Evolutionary conservation across 306 rosid genomes (phyloP), one percentile per base, ranked within the genome.

Genomic region (Malus fusca): DNA sequence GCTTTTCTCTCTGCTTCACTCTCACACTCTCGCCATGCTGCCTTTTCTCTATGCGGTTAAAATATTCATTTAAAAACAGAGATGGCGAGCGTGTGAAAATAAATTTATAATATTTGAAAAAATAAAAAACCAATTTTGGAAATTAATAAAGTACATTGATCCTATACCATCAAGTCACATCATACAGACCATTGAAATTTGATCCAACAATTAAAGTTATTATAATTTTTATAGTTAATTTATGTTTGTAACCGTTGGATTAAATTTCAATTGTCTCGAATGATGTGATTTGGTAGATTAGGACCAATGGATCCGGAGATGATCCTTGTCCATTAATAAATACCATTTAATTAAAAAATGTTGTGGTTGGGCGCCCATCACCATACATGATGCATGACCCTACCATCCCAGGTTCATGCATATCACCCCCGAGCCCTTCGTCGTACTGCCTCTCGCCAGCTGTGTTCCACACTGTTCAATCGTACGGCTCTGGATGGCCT

Each of bases 361-460:
- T 62, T 73, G 77, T 72, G 51, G 63, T 25, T 48, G 25, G 3
- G 5, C 74, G 6, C n/a, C 21, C 28, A 61, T 11, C 69, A 52
- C 59, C 79, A 68, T 77, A 15, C 75, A 80, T 69, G 78, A 18
- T 11, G 65, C 77, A 73, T 79, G 84, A 73, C 25, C 76, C 67
- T 77, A n/a, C 63, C 48, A 53, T 77, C 22, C 19, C 5, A 11
- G 42, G 68, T 71, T 63, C 87, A 52, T 61, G 69, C 71, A 58
- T 58, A 40, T 30, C 73, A 80, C 52, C 76, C 77, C 31, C 3
- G 65, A 11, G 31, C 4, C 15, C 26, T 42, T n/a, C 1, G 10
- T 23, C 78, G 1, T 22, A 31, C 73, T 44, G 52, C 35, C 19
- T 1, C 46, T 18, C 2, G 10, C 10, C 43, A 18, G 52, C 72